Percentiles rank a stretch among this genome's conserved stretches.
phyloP scores from a whole-genome alignment of 2,329 filamentous ascomycete species.

The Fusarium vanettenii region DNA sequence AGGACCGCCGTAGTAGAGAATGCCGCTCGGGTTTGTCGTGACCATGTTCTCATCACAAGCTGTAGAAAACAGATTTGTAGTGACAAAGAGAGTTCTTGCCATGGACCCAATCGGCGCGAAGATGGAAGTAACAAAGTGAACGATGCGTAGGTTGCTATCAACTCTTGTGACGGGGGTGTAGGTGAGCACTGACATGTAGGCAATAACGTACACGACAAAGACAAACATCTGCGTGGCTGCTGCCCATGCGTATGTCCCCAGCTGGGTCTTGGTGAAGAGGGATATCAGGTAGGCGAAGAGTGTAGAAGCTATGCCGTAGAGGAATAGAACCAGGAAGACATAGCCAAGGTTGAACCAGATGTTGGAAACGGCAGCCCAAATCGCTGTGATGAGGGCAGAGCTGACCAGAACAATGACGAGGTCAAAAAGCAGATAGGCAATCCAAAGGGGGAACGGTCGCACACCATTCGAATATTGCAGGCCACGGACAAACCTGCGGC shows the following conservation, averaged over 20 bases:
- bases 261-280: slow-evolving; percentile 80
- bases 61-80: slow-evolving; percentile 85
- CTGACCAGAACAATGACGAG: slow-evolving; percentile 76
- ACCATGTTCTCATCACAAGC: slow-evolving; percentile 76
- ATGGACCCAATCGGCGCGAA: slow-evolving; percentile 83
- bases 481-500: slow-evolving; percentile 81
- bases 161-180: slow-evolving; percentile 78
- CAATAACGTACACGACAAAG: slow-evolving; percentile 78
- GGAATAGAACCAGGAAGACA: slow-evolving; percentile 81
- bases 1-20: slow-evolving; percentile 83
- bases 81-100: slow-evolving; percentile 78
- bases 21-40: slow-evolving; percentile 74
- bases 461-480: slow-evolving; percentile 95
- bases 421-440: slow-evolving; percentile 85
- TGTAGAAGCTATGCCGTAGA: slow-evolving; percentile 84
- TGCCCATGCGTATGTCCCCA: slow-evolving; percentile 86
- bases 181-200: slow-evolving; percentile 78
- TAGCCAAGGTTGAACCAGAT: slow-evolving; percentile 85
- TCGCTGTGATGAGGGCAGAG: slow-evolving; percentile 73
- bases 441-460: slow-evolving; percentile 83
- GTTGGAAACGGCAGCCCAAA: slow-evolving; percentile 73
- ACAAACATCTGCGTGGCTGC: slow-evolving; percentile 80
- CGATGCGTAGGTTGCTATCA: slow-evolving; percentile 73
- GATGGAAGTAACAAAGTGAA: slow-evolving; percentile 79
- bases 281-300: slow-evolving; percentile 85